phyloP scores from a whole-genome alignment of 2,329 filamentous ascomycete genomes.

The Scedosporium boydii region DNA sequence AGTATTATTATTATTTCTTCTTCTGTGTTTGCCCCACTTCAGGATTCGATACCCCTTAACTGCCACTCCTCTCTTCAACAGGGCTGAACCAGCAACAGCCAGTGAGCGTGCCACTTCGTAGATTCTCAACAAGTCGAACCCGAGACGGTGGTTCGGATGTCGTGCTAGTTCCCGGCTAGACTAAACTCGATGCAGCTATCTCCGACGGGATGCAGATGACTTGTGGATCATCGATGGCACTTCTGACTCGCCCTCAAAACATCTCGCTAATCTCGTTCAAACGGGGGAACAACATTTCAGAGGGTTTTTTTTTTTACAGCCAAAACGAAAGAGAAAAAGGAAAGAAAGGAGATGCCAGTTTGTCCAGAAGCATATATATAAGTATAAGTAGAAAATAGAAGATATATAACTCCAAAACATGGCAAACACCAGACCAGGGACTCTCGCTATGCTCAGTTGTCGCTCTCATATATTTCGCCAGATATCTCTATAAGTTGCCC shows the following conservation, averaged over 20 bases:
- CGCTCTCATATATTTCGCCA: slow-evolving; percentile 32
- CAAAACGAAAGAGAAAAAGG: too few relatives aligned
- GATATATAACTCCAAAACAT: neutral
- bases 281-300: too few relatives aligned
- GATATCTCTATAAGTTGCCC: slow-evolving; percentile 47
- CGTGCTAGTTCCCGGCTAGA: neutral
- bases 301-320: too few relatives aligned
- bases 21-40: neutral
- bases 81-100: neutral
- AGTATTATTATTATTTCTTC: neutral
- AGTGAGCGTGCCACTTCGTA: neutral
- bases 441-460: neutral
- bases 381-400: neutral
- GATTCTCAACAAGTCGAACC: neutral
- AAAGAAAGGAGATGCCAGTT: too few relatives aligned
- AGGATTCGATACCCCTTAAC: neutral
- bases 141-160: neutral
- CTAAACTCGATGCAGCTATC: neutral
- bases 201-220: neutral
- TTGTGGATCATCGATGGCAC: neutral
- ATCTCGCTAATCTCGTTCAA: too few relatives aligned
- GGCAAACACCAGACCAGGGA: neutral
- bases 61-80: neutral
- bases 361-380: too few relatives aligned
- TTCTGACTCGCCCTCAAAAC: neutral